Percentiles rank a stretch among this genome's conserved stretches.
Conservation (phyloP, 345 rosid species). For the Gossypium arboreum region DNA sequence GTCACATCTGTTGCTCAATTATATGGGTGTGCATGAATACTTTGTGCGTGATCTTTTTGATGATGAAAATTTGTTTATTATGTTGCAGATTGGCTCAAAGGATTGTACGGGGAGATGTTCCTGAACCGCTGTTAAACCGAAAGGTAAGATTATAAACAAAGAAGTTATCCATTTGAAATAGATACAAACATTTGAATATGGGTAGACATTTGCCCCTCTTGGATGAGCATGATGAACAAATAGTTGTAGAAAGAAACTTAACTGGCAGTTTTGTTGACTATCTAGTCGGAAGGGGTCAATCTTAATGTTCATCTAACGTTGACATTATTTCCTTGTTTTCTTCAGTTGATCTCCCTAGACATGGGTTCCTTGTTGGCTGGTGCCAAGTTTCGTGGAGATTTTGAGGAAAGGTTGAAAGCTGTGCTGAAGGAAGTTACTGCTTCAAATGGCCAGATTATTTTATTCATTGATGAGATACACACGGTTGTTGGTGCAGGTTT, state of each 20-base stretch:
- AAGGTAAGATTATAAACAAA: constrained; percentile 37
- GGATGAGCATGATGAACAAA: neutral
- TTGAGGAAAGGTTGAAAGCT: constrained; percentile 86
- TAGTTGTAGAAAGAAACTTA: neutral
- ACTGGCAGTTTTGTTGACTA: neutral
- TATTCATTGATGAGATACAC: constrained; percentile 90
- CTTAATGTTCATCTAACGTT: neutral
- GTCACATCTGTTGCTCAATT: neutral
- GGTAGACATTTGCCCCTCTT: neutral
- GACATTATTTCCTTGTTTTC: constrained; percentile 1
- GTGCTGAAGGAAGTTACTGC: constrained; percentile 86
- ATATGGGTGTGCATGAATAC: neutral
- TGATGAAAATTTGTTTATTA: neutral
- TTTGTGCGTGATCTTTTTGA: neutral
- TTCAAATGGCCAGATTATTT: constrained; percentile 81
- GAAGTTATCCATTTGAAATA: neutral
- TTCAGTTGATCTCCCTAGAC: constrained; percentile 80
- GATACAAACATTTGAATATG: neutral
- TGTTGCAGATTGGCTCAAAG: constrained; percentile 69
- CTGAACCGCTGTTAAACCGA: constrained; percentile 66
- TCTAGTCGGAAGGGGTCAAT: neutral
- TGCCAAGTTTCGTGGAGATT: constrained; percentile 78
- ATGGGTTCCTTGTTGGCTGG: constrained; percentile 94
- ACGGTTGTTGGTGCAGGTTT: constrained; percentile 91
- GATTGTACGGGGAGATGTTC: constrained; percentile 88